Base-by-base conservation (phyloP, 2,329 filamentous ascomycete species). In the Alternaria tenuissima region DNA sequence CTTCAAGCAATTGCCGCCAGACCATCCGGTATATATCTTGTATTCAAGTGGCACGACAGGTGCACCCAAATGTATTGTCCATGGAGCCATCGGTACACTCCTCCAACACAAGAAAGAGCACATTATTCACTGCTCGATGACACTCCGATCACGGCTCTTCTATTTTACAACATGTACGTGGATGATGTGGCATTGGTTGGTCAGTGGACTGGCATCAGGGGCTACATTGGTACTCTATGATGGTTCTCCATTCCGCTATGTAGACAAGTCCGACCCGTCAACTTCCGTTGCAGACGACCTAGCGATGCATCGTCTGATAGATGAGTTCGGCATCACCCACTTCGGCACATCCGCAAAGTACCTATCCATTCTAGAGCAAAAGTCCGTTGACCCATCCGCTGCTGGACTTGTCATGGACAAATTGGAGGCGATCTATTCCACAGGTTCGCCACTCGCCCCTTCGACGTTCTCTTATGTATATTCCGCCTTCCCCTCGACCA, bases 111-210 rank as follows among this genome's bases (percentile, higher is more conserved):
- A 98, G 80, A 99, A 99, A 77, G 95, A 98, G 76, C 94, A 96
- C 75, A 86, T 90, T 47, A 84, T 98, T 3, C 94, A 98, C 76
- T 92, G 91, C 76, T 93, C 93, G 22, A 88, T 99, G 64, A 84
- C 85, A 8, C 85, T 89, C 0, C 82, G 84, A 2, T 92, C 93
- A 42, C 86, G 90, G 20, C 85, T 97, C 73, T 91, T 97, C 78
- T 97, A 97, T 81, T 97, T 94, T 81, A 97, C 93, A 1, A 97
- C 94, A 4, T 93, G 91, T 11, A 96, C 93, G 0, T 97, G 94
- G 95, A 98, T 99, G 94, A 98, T 98, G 94, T 97, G 94, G 93
- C 94, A 98, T 77, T 98, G 94, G 94, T 89, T 94, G 41, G 87
- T 97, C 20, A 94, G 92, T 1, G 92, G 90, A 6, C 87, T 98